Percentiles rank a stretch among this genome's conserved stretches.
Evolutionary conservation across 1,284 basidiomycete genomes (phyloP).

Genomic region (Bjerkandera adusta): DNA sequence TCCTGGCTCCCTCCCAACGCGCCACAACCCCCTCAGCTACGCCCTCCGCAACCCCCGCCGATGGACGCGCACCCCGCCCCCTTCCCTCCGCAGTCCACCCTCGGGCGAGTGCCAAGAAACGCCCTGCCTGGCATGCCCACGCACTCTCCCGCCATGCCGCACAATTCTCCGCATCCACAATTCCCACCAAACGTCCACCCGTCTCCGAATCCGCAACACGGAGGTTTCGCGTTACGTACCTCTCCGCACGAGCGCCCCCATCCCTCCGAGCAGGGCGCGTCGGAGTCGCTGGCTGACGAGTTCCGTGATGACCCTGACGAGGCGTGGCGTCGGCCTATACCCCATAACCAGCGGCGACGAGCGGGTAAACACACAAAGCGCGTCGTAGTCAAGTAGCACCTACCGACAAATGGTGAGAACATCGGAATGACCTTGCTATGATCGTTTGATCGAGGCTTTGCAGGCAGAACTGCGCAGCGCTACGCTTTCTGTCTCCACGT

Average conservation of each 20-base stretch:
- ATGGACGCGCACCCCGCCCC: constrained; percentile 10
- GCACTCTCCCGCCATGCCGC: constrained; percentile 11
- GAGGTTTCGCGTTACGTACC: constrained; percentile 6
- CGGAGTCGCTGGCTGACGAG: constrained; percentile 34
- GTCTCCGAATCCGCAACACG: background rate
- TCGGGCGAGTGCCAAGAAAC: constrained; percentile 14
- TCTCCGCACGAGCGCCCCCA: constrained; percentile 8
- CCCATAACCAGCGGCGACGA: constrained; percentile 62
- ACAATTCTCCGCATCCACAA: constrained; percentile 6
- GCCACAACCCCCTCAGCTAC: constrained; percentile 12
- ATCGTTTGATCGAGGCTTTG: too few species aligned
- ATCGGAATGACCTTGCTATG: too few species aligned
- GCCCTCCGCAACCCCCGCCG: constrained; percentile 9
- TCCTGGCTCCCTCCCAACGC: constrained; percentile 11
- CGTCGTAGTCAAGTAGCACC: constrained; percentile 30
- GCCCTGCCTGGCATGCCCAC: constrained; percentile 12
- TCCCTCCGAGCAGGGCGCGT: constrained; percentile 23
- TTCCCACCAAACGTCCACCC: constrained; percentile 11
- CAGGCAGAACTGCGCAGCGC: too few species aligned
- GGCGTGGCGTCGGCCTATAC: constrained; percentile 64
- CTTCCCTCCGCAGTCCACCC: constrained; percentile 15
- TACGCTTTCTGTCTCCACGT: too few species aligned
- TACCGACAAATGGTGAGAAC: background rate
- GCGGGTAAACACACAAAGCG: constrained; percentile 73
- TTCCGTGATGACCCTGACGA: constrained; percentile 54